Base-by-base conservation (phyloP, 2,329 filamentous ascomycete species). In the Ceratocystiopsis sp. region DNA sequence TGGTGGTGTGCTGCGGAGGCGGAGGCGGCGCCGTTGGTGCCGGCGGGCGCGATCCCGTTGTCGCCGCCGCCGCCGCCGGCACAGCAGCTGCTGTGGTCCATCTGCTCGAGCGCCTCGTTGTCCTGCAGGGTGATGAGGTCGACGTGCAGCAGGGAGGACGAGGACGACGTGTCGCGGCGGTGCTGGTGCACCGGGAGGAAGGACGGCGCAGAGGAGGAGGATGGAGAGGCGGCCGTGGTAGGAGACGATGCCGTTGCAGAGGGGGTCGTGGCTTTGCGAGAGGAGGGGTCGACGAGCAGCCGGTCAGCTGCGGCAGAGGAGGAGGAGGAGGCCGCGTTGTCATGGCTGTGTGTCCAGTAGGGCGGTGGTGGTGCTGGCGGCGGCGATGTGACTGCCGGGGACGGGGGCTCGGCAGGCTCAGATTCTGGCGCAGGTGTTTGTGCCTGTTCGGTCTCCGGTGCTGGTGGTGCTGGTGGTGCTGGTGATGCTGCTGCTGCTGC, bases 51-150 rank as follows among this genome's bases (percentile, higher is more conserved):
- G 21, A 21, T 4, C 4, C 21, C 4, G 19, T 14, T 7, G 32
- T 33, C n/a, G 32, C 14, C 4, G 36, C 16, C 17, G 29, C 17
- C n/a, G 14, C 37, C 32, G 19, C 9, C 14, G 12, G 8, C 16
- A 33, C 32, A 16, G 15, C n/a, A 5, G 36, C 36, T 36, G 18
- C 15, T 6, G 5, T 37, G 38, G 32, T 41, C 37, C 25, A 29
- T 8, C 17, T 63, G 57, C 38, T 67, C 66, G 46, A 62, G 66
- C 33, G 63, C 65, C 50, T 77, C 73, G 56, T 79, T 78, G 55
- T 80, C 75, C 48, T 68, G 71, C 46, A 80, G 60, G 9, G 67
- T 75, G 50, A 80, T 80, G 37, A 45, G 36, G 39, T 46, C 40
- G 35, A 18, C 42, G 1, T 40, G 21, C 1, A 38, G 17, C 2